phyloP scores from a whole-genome alignment of 805 yeast genomes.

The Kuraishia borneana region DNA sequence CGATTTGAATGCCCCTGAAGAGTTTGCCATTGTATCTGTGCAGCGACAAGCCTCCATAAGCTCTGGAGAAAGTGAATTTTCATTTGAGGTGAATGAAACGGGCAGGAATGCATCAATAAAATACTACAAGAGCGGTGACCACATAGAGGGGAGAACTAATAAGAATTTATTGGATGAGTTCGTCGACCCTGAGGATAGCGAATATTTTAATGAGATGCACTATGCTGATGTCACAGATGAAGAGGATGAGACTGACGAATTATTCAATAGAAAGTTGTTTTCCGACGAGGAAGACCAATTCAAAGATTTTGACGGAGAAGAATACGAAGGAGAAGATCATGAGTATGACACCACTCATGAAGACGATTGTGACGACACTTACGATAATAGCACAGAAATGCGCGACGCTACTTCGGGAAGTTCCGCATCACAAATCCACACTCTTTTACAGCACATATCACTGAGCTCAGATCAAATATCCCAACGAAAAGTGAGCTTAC shows the following conservation, averaged over 20 bases:
- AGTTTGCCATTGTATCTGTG: too few species aligned
- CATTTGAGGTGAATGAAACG: slow-evolving; percentile 18
- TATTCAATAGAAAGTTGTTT: slow-evolving; percentile 24
- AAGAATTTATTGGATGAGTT: too few species aligned
- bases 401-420: too few species aligned
- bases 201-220: slow-evolving; percentile 20
- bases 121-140: slow-evolving; percentile 23
- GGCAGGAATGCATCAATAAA: slow-evolving; percentile 24
- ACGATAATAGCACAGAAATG: too few species aligned
- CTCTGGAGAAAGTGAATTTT: slow-evolving; percentile 9
- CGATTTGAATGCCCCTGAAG: background rate
- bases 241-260: slow-evolving; percentile 25
- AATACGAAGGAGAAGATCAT: slow-evolving; percentile 2
- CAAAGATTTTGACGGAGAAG: background rate
- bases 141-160: slow-evolving; percentile 15
- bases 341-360: slow-evolving; percentile 4
- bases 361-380: slow-evolving; percentile 4
- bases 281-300: slow-evolving; percentile 12
- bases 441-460: too few species aligned
- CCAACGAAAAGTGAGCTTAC: too few species aligned
- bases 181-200: slow-evolving; percentile 9
- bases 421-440: too few species aligned
- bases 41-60: background rate
- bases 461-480: too few species aligned
- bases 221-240: slow-evolving; percentile 15